These are phyloP conservation scores for Geotrichum aggregatum DNA, from an alignment of 1,139 yeast species.

Conservation along the genomic window DNA sequence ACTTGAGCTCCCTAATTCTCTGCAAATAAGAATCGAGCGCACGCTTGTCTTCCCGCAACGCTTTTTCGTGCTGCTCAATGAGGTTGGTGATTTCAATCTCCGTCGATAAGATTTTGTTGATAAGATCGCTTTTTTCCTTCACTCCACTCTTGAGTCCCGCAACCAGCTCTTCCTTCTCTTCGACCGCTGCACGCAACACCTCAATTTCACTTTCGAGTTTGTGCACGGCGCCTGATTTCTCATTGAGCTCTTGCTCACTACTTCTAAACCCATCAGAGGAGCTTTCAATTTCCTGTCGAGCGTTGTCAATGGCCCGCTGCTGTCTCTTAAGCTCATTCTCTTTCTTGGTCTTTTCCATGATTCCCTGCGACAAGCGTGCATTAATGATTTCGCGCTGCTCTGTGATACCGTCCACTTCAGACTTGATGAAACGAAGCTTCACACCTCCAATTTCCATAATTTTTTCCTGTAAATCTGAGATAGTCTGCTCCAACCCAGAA, in stretches of 20 bases:
- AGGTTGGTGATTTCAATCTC: constrained; percentile 67
- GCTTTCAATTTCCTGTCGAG: constrained; percentile 36
- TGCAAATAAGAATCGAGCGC: constrained; percentile 40
- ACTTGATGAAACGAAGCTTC: constrained; percentile 70
- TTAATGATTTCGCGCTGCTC: constrained; percentile 62
- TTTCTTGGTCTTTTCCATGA: constrained; percentile 57
- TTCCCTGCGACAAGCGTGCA: constrained; percentile 59
- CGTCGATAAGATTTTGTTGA: constrained; percentile 59
- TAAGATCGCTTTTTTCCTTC: constrained; percentile 50
- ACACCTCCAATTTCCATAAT: constrained; percentile 93
- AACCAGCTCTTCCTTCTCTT: constrained; percentile 37
- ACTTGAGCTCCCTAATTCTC: constrained; percentile 28
- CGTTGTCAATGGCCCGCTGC: constrained; percentile 46
- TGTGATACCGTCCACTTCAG: constrained; percentile 72
- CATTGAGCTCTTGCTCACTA: constrained; percentile 28
- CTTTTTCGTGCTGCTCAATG: constrained; percentile 53
- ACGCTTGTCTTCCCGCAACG: constrained; percentile 44
- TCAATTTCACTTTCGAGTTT: constrained; percentile 39
- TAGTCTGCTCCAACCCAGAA: constrained; percentile 54
- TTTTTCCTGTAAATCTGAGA: constrained; percentile 61
- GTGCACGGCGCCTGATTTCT: constrained; percentile 17
- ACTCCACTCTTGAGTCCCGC: constrained; percentile 46
- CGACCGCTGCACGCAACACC: constrained; percentile 33
- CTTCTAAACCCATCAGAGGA: constrained; percentile 40
- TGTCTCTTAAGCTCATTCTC: constrained; percentile 62